These are phyloP conservation scores for Cercospora canescens DNA, from an alignment of 2,329 filamentous ascomycete species.

Conservation along the genomic window DNA sequence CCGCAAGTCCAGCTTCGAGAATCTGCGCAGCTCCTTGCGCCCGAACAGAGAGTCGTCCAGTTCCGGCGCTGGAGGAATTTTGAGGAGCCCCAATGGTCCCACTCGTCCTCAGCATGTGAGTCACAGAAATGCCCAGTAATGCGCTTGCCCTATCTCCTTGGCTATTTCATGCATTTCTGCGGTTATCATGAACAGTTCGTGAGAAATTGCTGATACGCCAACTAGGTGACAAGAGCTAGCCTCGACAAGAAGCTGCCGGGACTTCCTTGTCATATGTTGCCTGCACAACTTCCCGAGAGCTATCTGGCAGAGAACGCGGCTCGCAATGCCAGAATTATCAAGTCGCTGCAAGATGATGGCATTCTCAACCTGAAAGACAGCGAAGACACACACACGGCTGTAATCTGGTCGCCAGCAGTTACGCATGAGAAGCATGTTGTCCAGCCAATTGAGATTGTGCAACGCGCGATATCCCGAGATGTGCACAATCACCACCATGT, in stretches of 20 bases:
- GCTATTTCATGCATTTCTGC: too few species aligned
- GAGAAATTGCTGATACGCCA: not conserved
- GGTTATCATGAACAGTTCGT: not conserved
- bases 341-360: constrained; percentile 5
- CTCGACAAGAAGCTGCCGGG: constrained; percentile 5
- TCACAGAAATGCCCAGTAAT: not conserved
- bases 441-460: constrained; percentile 13
- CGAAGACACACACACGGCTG: constrained; percentile 12
- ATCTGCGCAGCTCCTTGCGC: not conserved
- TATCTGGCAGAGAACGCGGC: constrained; percentile 4
- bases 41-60: not conserved
- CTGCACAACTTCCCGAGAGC: not conserved
- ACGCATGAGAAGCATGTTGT: constrained; percentile 13
- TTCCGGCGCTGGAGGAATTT: not conserved
- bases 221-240: not conserved
- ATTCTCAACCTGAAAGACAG: constrained; percentile 12
- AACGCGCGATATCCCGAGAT: constrained; percentile 47
- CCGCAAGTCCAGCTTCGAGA: constrained; percentile 8
- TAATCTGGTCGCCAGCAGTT: constrained; percentile 14
- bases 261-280: not conserved
- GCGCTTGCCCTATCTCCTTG: not conserved
- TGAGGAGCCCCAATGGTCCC: not conserved
- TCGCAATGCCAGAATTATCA: constrained; percentile 7
- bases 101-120: not conserved
- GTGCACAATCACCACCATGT: constrained; percentile 55